phyloP scores from a whole-genome alignment of 2,329 filamentous ascomycete species.

The Trichoderma sp. region DNA sequence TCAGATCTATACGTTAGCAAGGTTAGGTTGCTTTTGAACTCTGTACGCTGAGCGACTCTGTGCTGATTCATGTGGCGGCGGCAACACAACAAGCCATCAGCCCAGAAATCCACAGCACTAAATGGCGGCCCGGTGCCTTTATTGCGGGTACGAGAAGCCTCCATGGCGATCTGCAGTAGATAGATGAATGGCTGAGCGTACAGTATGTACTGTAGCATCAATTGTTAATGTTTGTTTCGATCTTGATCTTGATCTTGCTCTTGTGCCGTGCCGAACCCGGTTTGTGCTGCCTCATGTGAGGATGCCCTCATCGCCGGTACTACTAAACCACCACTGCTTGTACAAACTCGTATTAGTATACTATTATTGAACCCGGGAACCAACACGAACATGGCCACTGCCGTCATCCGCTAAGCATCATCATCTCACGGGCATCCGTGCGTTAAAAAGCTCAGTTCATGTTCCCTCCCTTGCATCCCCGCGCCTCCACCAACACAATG shows the following conservation, averaged over 20 bases:
- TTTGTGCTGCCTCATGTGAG: background rate
- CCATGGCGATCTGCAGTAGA: background rate
- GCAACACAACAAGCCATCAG: background rate
- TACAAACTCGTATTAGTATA: background rate
- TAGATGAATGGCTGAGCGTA: background rate
- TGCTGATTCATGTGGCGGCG: background rate
- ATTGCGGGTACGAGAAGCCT: background rate
- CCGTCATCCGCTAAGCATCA: background rate
- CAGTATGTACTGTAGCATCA: background rate
- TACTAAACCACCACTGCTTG: background rate
- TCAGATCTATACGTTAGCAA: background rate
- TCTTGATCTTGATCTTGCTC: background rate
- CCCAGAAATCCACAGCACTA: background rate
- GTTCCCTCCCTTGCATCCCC: background rate
- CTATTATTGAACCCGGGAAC: background rate
- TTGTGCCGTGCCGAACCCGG: background rate
- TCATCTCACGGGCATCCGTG: background rate
- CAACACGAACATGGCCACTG: background rate
- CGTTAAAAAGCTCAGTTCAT: background rate
- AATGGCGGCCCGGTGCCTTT: background rate
- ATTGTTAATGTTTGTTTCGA: background rate
- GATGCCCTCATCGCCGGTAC: background rate
- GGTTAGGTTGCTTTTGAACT: background rate
- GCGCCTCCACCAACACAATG: background rate
- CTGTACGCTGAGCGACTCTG: background rate